phyloP scores from a whole-genome alignment of 1,284 basidiomycete genomes.

The Ustilago crameri region DNA sequence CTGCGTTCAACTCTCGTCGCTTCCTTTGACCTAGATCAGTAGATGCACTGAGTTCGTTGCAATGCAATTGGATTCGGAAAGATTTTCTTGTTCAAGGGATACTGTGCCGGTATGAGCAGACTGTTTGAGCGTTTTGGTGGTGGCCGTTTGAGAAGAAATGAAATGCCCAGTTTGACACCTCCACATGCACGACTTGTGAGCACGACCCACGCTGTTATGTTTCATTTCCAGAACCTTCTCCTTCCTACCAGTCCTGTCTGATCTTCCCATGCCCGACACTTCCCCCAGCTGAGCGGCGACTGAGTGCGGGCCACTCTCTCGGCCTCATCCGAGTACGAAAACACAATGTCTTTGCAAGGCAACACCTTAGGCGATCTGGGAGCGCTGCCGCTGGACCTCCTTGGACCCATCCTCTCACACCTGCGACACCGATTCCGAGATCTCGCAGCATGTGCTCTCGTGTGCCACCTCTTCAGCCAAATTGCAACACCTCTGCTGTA shows the following conservation, averaged over 20 bases:
- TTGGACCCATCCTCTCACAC: conserved; percentile 47
- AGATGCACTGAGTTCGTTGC: neutral
- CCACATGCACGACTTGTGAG: conserved; percentile 21
- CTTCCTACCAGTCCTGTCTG: too few species aligned
- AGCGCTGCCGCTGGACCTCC: conserved; percentile 56
- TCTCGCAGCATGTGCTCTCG: conserved; percentile 53
- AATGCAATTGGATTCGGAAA: too few species aligned
- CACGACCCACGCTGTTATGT: too few species aligned
- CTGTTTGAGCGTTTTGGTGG: too few species aligned
- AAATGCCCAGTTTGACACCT: conserved; percentile 13
- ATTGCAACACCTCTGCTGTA: conserved; percentile 59
- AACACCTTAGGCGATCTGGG: conserved; percentile 23
- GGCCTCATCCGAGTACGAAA: too few species aligned
- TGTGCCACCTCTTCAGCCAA: conserved; percentile 35
- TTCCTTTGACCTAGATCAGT: conserved; percentile 2
- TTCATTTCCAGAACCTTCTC: too few species aligned
- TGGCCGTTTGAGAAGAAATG: too few species aligned
- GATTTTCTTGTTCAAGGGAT: too few species aligned
- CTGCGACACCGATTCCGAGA: conserved; percentile 54
- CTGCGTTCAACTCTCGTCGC: conserved; percentile 27
- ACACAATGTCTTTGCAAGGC: conserved; percentile 6
- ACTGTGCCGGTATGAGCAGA: too few species aligned
- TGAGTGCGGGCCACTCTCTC: conserved; percentile 16
- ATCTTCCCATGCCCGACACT: too few species aligned
- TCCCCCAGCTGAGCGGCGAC: neutral